phyloP scores from a whole-genome alignment of 257 asterid genomes.

The Rehmannia glutinosa region DNA sequence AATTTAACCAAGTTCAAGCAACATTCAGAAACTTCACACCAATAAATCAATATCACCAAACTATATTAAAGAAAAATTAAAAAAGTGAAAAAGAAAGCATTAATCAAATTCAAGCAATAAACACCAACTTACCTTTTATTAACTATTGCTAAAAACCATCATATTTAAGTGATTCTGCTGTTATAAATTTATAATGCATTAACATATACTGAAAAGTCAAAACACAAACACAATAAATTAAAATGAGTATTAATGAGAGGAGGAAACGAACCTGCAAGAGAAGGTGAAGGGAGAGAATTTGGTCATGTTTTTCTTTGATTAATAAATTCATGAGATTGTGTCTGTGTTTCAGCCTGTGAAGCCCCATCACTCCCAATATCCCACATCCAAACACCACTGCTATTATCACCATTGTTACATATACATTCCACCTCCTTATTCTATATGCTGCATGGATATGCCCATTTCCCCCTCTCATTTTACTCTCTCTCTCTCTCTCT shows the following conservation, averaged over 20 bases:
- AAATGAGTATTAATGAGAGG: not conserved
- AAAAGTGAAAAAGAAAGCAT: too few relatives aligned
- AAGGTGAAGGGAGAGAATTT: constrained; percentile 45
- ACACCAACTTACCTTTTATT: too few relatives aligned
- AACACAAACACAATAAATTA: too few relatives aligned
- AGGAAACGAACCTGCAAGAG: constrained; percentile 51
- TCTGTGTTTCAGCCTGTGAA: constrained; percentile 50
- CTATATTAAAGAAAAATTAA: too few relatives aligned
- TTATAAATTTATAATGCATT: too few relatives aligned
- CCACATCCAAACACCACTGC: constrained; percentile 50
- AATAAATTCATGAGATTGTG: constrained; percentile 43
- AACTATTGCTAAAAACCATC: too few relatives aligned
- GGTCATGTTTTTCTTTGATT: constrained; percentile 42
- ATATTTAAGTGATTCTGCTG: too few relatives aligned
- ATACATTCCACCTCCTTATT: constrained; percentile 32
- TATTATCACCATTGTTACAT: constrained; percentile 28
- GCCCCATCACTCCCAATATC: constrained; percentile 44
- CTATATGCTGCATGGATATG: constrained; percentile 5
- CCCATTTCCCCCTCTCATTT: constrained; percentile 13
- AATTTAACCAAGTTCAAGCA: too few relatives aligned
- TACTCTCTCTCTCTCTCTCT: not conserved
- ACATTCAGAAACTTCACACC: too few relatives aligned
- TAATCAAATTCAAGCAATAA: too few relatives aligned
- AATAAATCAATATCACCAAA: too few relatives aligned
- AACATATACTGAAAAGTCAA: too few relatives aligned